phyloP scores from a whole-genome alignment of 331 rosid genomes.

The Pyracantha coccinea region DNA sequence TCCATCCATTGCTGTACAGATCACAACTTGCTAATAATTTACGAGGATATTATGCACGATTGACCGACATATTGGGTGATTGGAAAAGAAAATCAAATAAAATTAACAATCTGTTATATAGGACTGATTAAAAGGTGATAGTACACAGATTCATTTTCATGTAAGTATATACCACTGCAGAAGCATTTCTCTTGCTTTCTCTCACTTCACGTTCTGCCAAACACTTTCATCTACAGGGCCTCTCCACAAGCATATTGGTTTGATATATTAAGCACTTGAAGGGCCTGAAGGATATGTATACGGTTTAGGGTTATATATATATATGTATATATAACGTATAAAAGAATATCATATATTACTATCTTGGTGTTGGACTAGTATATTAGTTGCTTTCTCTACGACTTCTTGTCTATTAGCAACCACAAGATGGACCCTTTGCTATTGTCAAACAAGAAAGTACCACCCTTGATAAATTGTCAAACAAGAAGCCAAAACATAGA shows the following conservation, averaged over 20 bases:
- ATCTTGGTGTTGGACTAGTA: neutral
- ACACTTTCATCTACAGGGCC: neutral
- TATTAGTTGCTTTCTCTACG: neutral
- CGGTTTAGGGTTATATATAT: neutral
- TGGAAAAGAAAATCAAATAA: neutral
- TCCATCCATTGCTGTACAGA: conserved; percentile 12
- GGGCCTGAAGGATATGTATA: neutral
- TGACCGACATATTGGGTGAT: neutral
- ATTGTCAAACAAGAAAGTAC: conserved; percentile 12
- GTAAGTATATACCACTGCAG: neutral
- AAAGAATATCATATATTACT: neutral
- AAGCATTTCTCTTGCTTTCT: neutral
- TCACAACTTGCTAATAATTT: conserved; percentile 14
- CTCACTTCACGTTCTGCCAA: neutral
- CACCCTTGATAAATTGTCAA: neutral
- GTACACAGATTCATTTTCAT: neutral
- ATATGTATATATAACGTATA: neutral
- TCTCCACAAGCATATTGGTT: neutral
- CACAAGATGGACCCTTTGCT: neutral
- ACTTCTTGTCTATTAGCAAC: conserved; percentile 9
- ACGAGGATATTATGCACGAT: neutral
- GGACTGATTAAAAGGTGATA: neutral
- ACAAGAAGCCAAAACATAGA: conserved; percentile 2
- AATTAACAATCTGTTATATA: neutral
- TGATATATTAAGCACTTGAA: neutral